These are phyloP conservation scores for Taphrina flavorubra DNA, from an alignment of 1,139 yeast genomes.

Conservation along the genomic window DNA sequence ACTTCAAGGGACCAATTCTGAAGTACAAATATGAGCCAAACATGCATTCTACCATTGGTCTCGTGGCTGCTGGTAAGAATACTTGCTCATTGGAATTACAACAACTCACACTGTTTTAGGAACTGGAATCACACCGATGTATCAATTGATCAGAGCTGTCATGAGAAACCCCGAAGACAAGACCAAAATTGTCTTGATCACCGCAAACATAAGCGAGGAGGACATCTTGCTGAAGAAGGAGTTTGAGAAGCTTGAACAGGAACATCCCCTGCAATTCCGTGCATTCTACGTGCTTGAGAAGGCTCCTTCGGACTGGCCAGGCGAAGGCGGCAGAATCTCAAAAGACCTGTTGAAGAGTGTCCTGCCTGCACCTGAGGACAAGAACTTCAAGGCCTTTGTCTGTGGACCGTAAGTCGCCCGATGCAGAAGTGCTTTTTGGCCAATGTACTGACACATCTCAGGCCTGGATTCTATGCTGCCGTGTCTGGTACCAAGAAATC, in stretches of 20 bases:
- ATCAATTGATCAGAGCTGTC: conserved; percentile 76
- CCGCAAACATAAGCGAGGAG: conserved; percentile 75
- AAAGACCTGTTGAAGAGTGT: conserved; percentile 66
- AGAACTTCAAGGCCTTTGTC: conserved; percentile 72
- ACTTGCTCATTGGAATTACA: not conserved
- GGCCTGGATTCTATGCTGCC: conserved; percentile 67
- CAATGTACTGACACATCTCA: not conserved
- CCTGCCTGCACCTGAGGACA: conserved; percentile 64
- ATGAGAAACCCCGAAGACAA: conserved; percentile 77
- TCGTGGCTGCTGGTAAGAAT: conserved; percentile 82
- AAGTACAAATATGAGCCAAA: conserved; percentile 94
- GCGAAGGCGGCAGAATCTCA: conserved; percentile 70
- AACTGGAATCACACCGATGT: conserved; percentile 89
- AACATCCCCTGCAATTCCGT: conserved; percentile 75
- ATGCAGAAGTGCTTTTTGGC: not conserved
- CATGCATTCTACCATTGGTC: conserved; percentile 75
- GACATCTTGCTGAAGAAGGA: conserved; percentile 82
- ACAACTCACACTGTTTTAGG: conserved; percentile 1
- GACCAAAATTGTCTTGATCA: conserved; percentile 78
- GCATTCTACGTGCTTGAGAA: conserved; percentile 82
- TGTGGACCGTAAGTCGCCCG: conserved; percentile 69
- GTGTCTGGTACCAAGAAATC: conserved; percentile 84
- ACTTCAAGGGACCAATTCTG: conserved; percentile 92
- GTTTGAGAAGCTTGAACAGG: conserved; percentile 67
- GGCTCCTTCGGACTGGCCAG: conserved; percentile 60